phyloP scores from a whole-genome alignment of 768 basidiomycete genomes.

The Lyophyllum shimeji region DNA sequence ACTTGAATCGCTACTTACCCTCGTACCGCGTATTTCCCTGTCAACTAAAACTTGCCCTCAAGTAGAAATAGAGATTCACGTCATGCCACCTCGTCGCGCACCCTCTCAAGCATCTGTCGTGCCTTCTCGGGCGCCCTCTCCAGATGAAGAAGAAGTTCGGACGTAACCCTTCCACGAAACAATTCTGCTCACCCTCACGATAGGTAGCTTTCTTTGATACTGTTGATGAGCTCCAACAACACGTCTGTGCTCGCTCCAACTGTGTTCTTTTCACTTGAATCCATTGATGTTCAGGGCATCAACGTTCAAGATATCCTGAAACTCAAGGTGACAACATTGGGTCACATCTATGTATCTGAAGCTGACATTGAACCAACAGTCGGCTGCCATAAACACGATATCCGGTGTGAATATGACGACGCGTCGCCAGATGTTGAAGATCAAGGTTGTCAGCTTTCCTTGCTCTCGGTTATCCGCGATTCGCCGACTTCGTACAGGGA shows the following conservation, averaged over 20 bases:
- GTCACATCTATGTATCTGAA: not conserved
- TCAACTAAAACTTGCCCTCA: no score
- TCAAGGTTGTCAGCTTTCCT: slow-evolving; percentile 60
- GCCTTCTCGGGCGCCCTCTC: slow-evolving; percentile 51
- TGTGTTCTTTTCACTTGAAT: not conserved
- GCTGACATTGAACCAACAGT: slow-evolving; percentile 34
- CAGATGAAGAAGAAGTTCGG: slow-evolving; percentile 44
- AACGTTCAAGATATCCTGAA: slow-evolving; percentile 95
- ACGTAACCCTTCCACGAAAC: not conserved
- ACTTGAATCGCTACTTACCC: no score
- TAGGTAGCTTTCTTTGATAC: slow-evolving; percentile 70
- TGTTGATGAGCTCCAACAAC: slow-evolving; percentile 84
- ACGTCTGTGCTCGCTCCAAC: slow-evolving; percentile 43
- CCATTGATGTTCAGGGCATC: slow-evolving; percentile 63
- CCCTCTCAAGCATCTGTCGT: slow-evolving; percentile 45
- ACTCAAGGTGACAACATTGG: slow-evolving; percentile 62
- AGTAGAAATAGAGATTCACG: no score
- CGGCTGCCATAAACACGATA: slow-evolving; percentile 80
- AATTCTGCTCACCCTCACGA: not conserved
- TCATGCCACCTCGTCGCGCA: slow-evolving; percentile 50
- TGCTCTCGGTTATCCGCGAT: slow-evolving; percentile 16
- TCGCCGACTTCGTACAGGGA: slow-evolving; percentile 51
- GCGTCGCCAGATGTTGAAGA: slow-evolving; percentile 84
- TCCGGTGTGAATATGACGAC: slow-evolving; percentile 93
- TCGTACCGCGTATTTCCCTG: not conserved